phyloP scores from a whole-genome alignment of 345 rosid species.

The Reutealis trisperma region DNA sequence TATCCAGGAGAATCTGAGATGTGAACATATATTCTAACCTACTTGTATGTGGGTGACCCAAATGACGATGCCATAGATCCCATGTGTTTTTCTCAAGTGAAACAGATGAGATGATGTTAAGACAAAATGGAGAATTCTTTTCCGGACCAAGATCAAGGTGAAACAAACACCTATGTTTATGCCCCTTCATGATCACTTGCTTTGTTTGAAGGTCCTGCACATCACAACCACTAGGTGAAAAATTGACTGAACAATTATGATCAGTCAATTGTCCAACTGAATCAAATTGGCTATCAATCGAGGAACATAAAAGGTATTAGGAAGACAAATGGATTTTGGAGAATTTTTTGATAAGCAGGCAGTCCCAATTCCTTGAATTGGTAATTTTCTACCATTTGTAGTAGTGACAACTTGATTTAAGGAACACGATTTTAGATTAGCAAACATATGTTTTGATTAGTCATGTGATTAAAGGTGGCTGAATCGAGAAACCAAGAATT shows the following conservation, averaged over 20 bases:
- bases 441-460: neutral
- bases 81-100: neutral
- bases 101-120: neutral
- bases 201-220: neutral
- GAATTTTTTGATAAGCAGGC: neutral
- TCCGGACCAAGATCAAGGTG: neutral
- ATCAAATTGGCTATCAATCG: neutral
- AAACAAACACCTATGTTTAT: conserved; percentile 1
- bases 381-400: neutral
- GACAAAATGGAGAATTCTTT: neutral
- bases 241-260: neutral
- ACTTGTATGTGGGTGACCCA: neutral
- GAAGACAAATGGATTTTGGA: neutral
- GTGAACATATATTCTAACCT: neutral
- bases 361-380: neutral
- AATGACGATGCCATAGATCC: neutral
- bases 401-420: neutral
- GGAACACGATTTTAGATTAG: too few relatives aligned
- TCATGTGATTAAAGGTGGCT: neutral
- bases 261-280: neutral
- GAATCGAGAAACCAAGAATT: neutral
- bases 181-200: conserved; percentile 5
- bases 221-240: neutral
- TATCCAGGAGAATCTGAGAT: neutral
- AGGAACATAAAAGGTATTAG: neutral